Evolutionary conservation across 768 basidiomycete genomes (phyloP), one percentile per base, ranked within the genome.

Genomic region (Stropharia rugosoannulata): DNA sequence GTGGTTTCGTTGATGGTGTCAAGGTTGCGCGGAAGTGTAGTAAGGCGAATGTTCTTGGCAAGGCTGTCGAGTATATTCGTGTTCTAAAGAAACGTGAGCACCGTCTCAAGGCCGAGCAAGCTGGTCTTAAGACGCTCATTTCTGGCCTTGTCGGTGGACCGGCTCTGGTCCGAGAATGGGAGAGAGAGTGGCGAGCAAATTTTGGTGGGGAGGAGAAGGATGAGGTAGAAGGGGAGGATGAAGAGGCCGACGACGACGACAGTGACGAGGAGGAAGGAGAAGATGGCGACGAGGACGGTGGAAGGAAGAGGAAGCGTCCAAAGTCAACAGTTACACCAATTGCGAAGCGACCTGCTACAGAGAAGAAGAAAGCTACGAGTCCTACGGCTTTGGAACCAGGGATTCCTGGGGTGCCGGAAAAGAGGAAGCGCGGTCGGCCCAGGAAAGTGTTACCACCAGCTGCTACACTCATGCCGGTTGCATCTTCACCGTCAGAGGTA

Each of bases 1-100:
- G 91, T 3, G 93, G 93, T 3, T 93, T 87, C 61, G 87, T 94
- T 2, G 93, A 95, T 63, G 93, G 93, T n/a, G 90, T 95, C 66
- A 90, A 89, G 68, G 88, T 93, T 9, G 93, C 93, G 7, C 80
- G 92, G 56, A 95, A 94, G 72, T 90, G 90, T 68, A 90, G 87
- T 71, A 95, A 95, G 66, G 92, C 92, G 2, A 93, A 91, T 55
- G 90, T 95, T 5, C 80, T 95, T 9, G 91, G 89, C 36, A 95
- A 95, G 59, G 92, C 92, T 0, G 89, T 90, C 9, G 93, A 95
- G 68, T 95, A 95, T 66, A 95, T 95, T 57, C 86, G 88, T 8
- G 93, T 94, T 4, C 68, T 95, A 38, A 95, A 95, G 73, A 82
- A 81, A 62, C 79, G 93, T 16, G 93, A 94, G 66, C 60, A 61